Evolutionary conservation across 2,329 filamentous ascomycete species (phyloP).

Genomic region (Pseudocercospora cruenta): DNA sequence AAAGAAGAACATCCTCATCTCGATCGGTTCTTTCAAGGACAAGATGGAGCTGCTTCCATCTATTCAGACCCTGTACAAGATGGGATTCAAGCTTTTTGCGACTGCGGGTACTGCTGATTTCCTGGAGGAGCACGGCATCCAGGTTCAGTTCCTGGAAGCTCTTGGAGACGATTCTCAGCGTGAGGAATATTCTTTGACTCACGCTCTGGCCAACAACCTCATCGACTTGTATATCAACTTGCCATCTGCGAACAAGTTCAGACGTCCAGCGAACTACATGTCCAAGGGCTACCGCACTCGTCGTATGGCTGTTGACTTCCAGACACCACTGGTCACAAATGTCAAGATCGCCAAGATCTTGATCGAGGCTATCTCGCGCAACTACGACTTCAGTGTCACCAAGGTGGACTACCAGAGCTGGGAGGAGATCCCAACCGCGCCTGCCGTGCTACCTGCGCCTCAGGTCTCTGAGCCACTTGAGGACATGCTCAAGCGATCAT

Average conservation of each 20-base stretch:
- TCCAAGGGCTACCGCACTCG: slow-evolving; percentile 95
- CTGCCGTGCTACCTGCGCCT: slow-evolving; percentile 41
- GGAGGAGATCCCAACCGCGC: slow-evolving; percentile 42
- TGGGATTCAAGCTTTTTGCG: slow-evolving; percentile 94
- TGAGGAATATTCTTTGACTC: slow-evolving; percentile 93
- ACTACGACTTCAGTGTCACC: slow-evolving; percentile 81
- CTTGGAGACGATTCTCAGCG: slow-evolving; percentile 80
- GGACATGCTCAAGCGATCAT: slow-evolving; percentile 75
- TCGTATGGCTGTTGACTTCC: slow-evolving; percentile 97
- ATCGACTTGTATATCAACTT: slow-evolving; percentile 99
- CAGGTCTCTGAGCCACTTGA: slow-evolving; percentile 63
- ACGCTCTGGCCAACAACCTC: slow-evolving; percentile 95
- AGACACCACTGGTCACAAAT: slow-evolving; percentile 95
- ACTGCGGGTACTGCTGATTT: slow-evolving; percentile 97
- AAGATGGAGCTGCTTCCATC: slow-evolving; percentile 97
- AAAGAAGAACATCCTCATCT: slow-evolving; percentile 92
- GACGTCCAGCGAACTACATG: slow-evolving; percentile 96
- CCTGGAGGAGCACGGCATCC: slow-evolving; percentile 87
- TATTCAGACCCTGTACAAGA: slow-evolving; percentile 81
- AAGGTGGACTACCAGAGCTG: slow-evolving; percentile 91
- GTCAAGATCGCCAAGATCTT: slow-evolving; percentile 99
- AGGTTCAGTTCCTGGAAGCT: slow-evolving; percentile 91
- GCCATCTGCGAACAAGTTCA: slow-evolving; percentile 97
- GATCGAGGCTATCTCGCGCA: slow-evolving; percentile 87
- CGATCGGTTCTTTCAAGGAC: slow-evolving; percentile 96